phyloP scores from a whole-genome alignment of 768 basidiomycete species.

The Phylloporus scabripes region DNA sequence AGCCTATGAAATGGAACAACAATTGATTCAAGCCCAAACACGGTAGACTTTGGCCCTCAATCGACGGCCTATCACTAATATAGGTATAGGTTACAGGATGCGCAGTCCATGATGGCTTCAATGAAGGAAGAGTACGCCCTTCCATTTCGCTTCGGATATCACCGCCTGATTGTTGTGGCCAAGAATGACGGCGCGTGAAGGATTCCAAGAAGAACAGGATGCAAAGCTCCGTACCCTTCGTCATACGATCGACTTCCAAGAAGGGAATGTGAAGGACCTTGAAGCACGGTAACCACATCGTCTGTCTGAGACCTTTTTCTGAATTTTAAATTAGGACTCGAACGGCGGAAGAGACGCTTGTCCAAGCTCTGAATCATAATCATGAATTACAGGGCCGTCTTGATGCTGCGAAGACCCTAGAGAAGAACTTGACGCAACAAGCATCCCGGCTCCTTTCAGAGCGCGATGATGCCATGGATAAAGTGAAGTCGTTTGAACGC shows the following conservation, averaged over 20 bases:
- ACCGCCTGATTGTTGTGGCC: slow-evolving; percentile 7
- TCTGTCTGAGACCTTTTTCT: slow-evolving; percentile 2
- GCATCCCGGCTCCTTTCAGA: slow-evolving; percentile 23
- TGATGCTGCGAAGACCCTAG: slow-evolving; percentile 19
- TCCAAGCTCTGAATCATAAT: slow-evolving; percentile 14
- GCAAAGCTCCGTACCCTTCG: slow-evolving; percentile 27
- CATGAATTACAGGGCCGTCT: slow-evolving; percentile 28
- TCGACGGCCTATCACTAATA: slow-evolving; percentile 9
- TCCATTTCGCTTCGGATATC: slow-evolving; percentile 19
- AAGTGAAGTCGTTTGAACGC: slow-evolving; percentile 10
- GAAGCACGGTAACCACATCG: slow-evolving; percentile 22
- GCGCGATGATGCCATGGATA: slow-evolving; percentile 18
- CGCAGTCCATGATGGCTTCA: slow-evolving; percentile 21
- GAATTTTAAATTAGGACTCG: slow-evolving; percentile 12
- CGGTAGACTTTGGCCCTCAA: slow-evolving; percentile 10
- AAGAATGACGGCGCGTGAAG: slow-evolving; percentile 23
- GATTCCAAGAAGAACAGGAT: slow-evolving; percentile 20
- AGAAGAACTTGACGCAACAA: slow-evolving; percentile 24
- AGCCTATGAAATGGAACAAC: slow-evolving; percentile 26
- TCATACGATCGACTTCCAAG: slow-evolving; percentile 28
- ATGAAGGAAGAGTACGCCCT: slow-evolving; percentile 29
- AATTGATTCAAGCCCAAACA: slow-evolving; percentile 17
- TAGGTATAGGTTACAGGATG: slow-evolving; percentile 20
- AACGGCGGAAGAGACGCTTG: slow-evolving; percentile 18
- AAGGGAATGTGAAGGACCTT: slow-evolving; percentile 21